Conservation (phyloP, 1,139 yeast genomes). For the Hyphopichia burtonii region DNA sequence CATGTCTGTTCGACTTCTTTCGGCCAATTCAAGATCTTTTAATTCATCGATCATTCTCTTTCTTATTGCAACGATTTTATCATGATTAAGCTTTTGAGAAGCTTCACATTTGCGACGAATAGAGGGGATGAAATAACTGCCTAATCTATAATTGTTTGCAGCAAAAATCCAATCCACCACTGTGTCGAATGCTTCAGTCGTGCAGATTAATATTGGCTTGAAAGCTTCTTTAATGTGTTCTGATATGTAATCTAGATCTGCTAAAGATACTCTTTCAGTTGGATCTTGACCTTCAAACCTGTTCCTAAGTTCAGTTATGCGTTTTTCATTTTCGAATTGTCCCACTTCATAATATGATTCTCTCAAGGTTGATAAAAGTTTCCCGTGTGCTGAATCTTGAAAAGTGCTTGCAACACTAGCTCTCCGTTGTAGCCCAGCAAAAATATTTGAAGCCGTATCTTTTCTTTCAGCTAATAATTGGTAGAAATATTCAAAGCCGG, state of each 20-base stretch:
- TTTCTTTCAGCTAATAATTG: slow-evolving; percentile 28
- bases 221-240: slow-evolving; percentile 18
- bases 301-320: slow-evolving; percentile 17
- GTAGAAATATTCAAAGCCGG: slow-evolving; percentile 32
- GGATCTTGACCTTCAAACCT: background rate
- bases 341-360: slow-evolving; percentile 34
- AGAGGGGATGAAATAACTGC: slow-evolving; percentile 17
- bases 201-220: slow-evolving; percentile 16
- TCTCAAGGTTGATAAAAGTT: slow-evolving; percentile 24
- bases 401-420: slow-evolving; percentile 12
- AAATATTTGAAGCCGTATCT: slow-evolving; percentile 14
- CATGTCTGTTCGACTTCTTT: background rate
- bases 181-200: slow-evolving; percentile 17
- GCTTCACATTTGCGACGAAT: slow-evolving; percentile 10
- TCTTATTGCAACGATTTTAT: slow-evolving; percentile 13
- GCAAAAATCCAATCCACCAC: slow-evolving; percentile 25
- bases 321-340: slow-evolving; percentile 23
- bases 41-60: slow-evolving; percentile 2
- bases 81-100: slow-evolving; percentile 18
- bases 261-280: slow-evolving; percentile 4
- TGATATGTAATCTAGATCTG: slow-evolving; percentile 28
- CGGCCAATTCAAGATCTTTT: background rate
- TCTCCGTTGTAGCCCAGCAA: slow-evolving; percentile 12
- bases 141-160: slow-evolving; percentile 30
- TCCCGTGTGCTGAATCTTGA: slow-evolving; percentile 17